Evolutionary conservation across 169 alveolate species (phyloP).

Genomic region (Ichthyophthirius multifiliis): DNA sequence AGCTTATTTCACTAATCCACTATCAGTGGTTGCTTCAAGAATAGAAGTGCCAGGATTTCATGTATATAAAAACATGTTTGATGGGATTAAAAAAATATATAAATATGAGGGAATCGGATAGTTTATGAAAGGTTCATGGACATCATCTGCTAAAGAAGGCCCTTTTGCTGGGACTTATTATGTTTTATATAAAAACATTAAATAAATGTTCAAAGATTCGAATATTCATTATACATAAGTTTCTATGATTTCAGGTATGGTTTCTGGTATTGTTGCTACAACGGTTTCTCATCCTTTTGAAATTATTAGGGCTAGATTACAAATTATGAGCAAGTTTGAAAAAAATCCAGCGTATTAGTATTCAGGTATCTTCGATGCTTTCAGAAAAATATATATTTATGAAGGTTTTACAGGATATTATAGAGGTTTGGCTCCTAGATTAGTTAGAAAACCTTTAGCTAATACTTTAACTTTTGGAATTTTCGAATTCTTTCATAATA

Average conservation of each 20-base stretch:
- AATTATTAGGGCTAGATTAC: constrained; percentile 19
- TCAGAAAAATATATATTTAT: constrained; percentile 12
- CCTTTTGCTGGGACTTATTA: constrained; percentile 20
- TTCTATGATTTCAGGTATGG: not conserved
- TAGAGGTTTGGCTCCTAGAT: constrained; percentile 27
- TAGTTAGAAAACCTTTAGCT: constrained; percentile 16
- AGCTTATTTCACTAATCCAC: constrained; percentile 3
- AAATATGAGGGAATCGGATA: not conserved
- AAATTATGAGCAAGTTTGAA: not conserved
- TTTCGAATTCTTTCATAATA: constrained; percentile 13
- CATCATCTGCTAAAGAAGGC: constrained; percentile 4
- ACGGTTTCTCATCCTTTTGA: constrained; percentile 13
- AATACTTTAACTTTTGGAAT: constrained; percentile 19
- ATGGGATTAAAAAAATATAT: constrained; percentile 1
- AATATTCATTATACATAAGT: not conserved
- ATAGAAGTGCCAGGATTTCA: not conserved
- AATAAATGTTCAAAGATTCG: not conserved
- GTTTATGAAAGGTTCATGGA: not conserved
- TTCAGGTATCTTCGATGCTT: not conserved
- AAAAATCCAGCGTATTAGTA: not conserved
- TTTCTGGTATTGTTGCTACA: not conserved
- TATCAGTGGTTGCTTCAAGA: constrained; percentile 2
- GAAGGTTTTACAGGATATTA: constrained; percentile 34
- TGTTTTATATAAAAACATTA: not conserved
- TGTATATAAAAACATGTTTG: not conserved